phyloP scores from a whole-genome alignment of 805 yeast species.

The Brettanomyces sp. region DNA sequence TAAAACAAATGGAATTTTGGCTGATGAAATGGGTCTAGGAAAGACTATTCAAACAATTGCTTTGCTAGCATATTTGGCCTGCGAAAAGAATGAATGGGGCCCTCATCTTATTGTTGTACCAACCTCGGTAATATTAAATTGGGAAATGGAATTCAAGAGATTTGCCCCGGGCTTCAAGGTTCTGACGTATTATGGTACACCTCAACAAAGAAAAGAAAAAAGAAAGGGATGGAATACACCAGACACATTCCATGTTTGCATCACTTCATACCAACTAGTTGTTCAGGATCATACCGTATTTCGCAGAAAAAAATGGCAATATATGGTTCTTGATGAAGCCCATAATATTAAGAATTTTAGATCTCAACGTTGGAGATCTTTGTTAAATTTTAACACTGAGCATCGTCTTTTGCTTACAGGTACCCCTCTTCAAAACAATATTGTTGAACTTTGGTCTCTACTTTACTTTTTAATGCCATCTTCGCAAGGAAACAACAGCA shows the following conservation, averaged over 20 bases:
- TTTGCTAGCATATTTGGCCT: constrained; percentile 76
- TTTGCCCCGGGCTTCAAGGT: constrained; percentile 98
- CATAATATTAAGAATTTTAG: constrained; percentile 95
- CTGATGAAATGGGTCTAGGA: constrained; percentile 98
- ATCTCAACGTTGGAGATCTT: constrained; percentile 95
- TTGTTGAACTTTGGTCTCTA: constrained; percentile 93
- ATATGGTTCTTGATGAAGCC: constrained; percentile 96
- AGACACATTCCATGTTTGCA: constrained; percentile 92
- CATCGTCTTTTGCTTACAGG: constrained; percentile 86
- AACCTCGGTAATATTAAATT: constrained; percentile 90
- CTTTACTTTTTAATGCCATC: constrained; percentile 95
- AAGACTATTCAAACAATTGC: constrained; percentile 96
- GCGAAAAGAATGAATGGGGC: constrained; percentile 94
- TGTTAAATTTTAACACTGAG: constrained; percentile 87
- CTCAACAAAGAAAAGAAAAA: constrained; percentile 91
- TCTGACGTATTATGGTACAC: constrained; percentile 91
- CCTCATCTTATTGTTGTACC: constrained; percentile 97
- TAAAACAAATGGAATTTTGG: constrained; percentile 90
- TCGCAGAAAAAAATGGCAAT: constrained; percentile 87
- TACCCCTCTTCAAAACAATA: constrained; percentile 92
- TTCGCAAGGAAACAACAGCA: constrained; percentile 46
- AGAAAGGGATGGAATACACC: constrained; percentile 97
- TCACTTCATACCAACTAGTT: constrained; percentile 94
- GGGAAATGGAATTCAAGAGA: constrained; percentile 99
- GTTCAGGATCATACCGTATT: constrained; percentile 94